A percentile compares a stretch with the other conserved stretches of the same genome.
Conservation (phyloP, 495 filamentous ascomycete genomes). For the Xylaria longipes region DNA sequence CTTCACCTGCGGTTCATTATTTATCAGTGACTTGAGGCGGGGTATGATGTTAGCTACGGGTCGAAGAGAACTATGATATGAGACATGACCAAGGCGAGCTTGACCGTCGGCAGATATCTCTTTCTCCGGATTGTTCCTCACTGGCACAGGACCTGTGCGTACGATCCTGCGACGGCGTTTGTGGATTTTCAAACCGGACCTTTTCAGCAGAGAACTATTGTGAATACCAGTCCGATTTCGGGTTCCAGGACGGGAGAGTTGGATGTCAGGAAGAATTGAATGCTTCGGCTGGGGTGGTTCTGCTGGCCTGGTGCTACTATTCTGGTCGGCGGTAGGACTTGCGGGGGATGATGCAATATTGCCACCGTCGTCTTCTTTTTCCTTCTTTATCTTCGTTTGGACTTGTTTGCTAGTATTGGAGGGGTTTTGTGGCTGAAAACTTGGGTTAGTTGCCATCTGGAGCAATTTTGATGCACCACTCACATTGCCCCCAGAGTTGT, state of each 20-base stretch:
- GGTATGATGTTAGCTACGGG: background rate
- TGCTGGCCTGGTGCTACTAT: background rate
- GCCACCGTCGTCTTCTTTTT: background rate
- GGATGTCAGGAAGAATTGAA: background rate
- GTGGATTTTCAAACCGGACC: too few relatives aligned
- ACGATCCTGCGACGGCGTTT: background rate
- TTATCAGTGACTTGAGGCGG: background rate
- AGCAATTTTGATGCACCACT: background rate
- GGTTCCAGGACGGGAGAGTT: background rate
- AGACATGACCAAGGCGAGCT: background rate
- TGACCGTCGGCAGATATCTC: background rate
- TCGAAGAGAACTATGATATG: background rate
- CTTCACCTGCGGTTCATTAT: background rate
- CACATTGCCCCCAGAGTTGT: background rate
- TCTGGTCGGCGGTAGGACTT: background rate
- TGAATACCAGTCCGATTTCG: background rate
- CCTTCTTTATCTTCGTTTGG: background rate
- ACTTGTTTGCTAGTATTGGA: background rate
- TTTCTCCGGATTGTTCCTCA: background rate
- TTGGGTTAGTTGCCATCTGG: background rate
- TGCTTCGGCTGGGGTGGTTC: background rate
- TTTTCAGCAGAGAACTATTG: background rate
- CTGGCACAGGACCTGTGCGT: background rate
- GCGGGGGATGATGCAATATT: background rate
- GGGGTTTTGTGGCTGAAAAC: background rate